Percentiles rank a stretch among this genome's conserved stretches.
Conservation (phyloP, 805 yeast species). For the Metschnikowia santaceciliae region DNA sequence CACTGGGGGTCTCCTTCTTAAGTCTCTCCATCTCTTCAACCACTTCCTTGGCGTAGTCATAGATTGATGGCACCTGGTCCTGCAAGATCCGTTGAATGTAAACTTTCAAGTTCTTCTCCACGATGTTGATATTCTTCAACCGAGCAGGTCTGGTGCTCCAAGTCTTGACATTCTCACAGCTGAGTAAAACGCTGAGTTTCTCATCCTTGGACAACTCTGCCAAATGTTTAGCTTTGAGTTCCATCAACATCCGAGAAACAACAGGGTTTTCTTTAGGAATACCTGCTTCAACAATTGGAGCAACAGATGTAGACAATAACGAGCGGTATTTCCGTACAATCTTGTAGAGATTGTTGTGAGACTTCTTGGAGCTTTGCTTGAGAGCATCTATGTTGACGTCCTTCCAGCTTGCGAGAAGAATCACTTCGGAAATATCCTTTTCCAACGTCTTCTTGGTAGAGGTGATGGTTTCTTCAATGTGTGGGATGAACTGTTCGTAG, state of each 20-base stretch:
- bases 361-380: slow-evolving; percentile 87
- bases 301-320: slow-evolving; percentile 49
- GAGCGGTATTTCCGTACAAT: slow-evolving; percentile 76
- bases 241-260: neutral
- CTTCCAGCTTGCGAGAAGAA: slow-evolving; percentile 92
- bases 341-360: slow-evolving; percentile 82
- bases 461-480: slow-evolving; percentile 44
- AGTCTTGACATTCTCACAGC: slow-evolving; percentile 33
- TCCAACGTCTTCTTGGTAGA: slow-evolving; percentile 53
- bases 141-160: slow-evolving; percentile 59
- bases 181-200: slow-evolving; percentile 9
- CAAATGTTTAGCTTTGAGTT: slow-evolving; percentile 1
- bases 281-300: slow-evolving; percentile 58
- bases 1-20: slow-evolving; percentile 72
- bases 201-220: slow-evolving; percentile 10
- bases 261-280: slow-evolving; percentile 21
- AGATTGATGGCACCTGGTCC: slow-evolving; percentile 46
- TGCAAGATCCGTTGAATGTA: slow-evolving; percentile 35
- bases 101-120: slow-evolving; percentile 53
- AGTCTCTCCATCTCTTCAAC: slow-evolving; percentile 57
- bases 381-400: slow-evolving; percentile 92
- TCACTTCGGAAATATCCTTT: slow-evolving; percentile 80
- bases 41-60: slow-evolving; percentile 52
- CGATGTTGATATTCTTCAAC: slow-evolving; percentile 46
- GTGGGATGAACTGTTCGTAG: slow-evolving; percentile 60